phyloP scores from a whole-genome alignment of 1,284 basidiomycete genomes.

The Polyporus tsugae region DNA sequence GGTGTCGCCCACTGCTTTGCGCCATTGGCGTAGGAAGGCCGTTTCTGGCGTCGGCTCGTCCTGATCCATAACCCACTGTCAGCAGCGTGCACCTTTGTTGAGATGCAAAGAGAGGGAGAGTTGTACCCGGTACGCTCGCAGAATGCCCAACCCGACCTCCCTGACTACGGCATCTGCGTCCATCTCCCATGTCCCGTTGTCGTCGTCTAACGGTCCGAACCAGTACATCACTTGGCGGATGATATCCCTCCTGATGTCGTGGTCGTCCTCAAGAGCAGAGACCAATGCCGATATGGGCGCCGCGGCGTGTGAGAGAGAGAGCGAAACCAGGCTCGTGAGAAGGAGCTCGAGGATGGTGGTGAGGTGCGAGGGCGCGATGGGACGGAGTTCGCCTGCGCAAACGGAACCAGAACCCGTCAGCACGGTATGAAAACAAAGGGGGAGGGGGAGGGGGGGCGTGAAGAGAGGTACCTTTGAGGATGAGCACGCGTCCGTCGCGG shows the following conservation, averaged over 20 bases:
- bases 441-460: not conserved
- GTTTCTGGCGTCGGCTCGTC: conserved; percentile 62
- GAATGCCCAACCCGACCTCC: conserved; percentile 76
- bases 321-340: conserved; percentile 72
- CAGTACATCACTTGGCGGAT: conserved; percentile 77
- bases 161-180: conserved; percentile 63
- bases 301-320: conserved; percentile 56
- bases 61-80: conserved; percentile 45
- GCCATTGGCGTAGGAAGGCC: conserved; percentile 75
- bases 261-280: conserved; percentile 70
- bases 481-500: conserved; percentile 71
- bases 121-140: conserved; percentile 70
- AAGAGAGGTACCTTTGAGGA: conserved; percentile 64
- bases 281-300: conserved; percentile 63
- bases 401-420: not conserved
- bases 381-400: conserved; percentile 67
- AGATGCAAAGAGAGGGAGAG: not conserved
- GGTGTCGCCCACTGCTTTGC: conserved; percentile 72
- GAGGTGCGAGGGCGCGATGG: conserved; percentile 73
- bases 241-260: conserved; percentile 72
- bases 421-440: too few relatives aligned
- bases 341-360: conserved; percentile 76
- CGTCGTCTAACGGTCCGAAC: conserved; percentile 67
- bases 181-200: conserved; percentile 62
- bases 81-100: not conserved